Conservation (phyloP, 108 stramenopile species). For the Nitzschia sp. region DNA sequence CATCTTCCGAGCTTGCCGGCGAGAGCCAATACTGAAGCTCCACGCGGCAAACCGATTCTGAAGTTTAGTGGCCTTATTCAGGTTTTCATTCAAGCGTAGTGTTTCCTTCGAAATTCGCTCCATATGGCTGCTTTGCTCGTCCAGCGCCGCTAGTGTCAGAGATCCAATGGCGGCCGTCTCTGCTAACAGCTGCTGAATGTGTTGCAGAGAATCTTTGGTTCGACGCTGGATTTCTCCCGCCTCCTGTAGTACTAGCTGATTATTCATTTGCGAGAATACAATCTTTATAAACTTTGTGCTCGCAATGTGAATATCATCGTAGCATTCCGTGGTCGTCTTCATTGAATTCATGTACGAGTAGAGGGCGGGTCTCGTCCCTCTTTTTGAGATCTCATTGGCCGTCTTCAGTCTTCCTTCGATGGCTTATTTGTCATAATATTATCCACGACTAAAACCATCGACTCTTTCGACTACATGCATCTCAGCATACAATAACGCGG, state of each 20-base stretch:
- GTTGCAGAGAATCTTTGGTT: background rate
- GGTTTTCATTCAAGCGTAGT: background rate
- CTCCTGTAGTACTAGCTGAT: background rate
- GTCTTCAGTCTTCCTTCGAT: no score
- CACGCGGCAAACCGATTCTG: conserved; percentile 12
- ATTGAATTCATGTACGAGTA: no score
- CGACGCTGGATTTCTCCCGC: background rate
- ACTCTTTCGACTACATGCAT: background rate
- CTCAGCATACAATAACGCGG: no score
- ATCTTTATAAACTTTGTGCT: no score
- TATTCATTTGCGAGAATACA: no score
- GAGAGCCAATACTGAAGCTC: conserved; percentile 2
- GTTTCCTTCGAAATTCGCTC: background rate
- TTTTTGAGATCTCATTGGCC: no score
- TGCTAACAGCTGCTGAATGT: background rate
- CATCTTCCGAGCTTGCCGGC: background rate
- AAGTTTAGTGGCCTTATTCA: conserved; percentile 6
- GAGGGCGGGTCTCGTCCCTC: no score
- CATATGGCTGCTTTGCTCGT: background rate
- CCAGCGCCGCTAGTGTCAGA: background rate
- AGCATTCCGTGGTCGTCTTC: no score
- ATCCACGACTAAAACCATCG: background rate
- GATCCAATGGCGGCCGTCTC: conserved; percentile 5
- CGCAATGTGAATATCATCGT: no score
- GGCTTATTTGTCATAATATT: no score